Base-by-base conservation (phyloP, 805 yeast genomes). In the Saccharomyces kudriavzevii region DNA sequence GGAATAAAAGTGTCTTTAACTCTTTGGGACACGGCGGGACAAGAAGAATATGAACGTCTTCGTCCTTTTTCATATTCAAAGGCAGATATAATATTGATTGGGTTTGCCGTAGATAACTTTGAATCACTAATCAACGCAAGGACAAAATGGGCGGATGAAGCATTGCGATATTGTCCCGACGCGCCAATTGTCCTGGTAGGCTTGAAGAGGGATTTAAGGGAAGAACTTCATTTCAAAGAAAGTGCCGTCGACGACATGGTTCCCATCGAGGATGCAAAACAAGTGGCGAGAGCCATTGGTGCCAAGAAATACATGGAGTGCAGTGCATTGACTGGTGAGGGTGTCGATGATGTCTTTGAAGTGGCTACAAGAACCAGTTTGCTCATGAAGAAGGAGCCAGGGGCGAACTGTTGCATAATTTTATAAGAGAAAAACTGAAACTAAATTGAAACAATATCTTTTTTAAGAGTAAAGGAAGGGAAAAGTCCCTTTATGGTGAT, bases 11-110 rank as follows among this genome's bases (percentile, higher is more conserved):
- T 90, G 3, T 85, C 89, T 58, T 71, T 90, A 53, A 91, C 96
- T 1, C 72, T 90, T 26, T 90, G 97, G 97, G 97, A 90, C 67
- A 90, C 97, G 1, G 97, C 97, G 3, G 97, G 97, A 2, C 97
- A 90, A 71, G 97, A 90, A 72, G 97, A 90, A 70, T 90, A 90
- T 67, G 97, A 90, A 60, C 74, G 97, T 55, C 74, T 91, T 54
- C 79, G 97, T 56, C 97, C 97, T 0, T 74, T 91, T 58, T 86
- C 96, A 24, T 91, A 91, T 65, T 81, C 91, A 10, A 85, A 88
- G 62, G 95, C 97, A 1, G 87, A 91, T 68, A 87, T 88, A 53
- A 85, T 91, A 51, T 72, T 90, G 52, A 85, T 90, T 52, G 97
- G 92, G 0, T 91, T 87, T 71, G 89, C 97, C 0, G 74, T 90